Evolutionary conservation across 1,284 basidiomycete genomes (phyloP), one percentile per base, ranked within the genome.

Genomic region (Tilletiopsis washingtonensis): DNA sequence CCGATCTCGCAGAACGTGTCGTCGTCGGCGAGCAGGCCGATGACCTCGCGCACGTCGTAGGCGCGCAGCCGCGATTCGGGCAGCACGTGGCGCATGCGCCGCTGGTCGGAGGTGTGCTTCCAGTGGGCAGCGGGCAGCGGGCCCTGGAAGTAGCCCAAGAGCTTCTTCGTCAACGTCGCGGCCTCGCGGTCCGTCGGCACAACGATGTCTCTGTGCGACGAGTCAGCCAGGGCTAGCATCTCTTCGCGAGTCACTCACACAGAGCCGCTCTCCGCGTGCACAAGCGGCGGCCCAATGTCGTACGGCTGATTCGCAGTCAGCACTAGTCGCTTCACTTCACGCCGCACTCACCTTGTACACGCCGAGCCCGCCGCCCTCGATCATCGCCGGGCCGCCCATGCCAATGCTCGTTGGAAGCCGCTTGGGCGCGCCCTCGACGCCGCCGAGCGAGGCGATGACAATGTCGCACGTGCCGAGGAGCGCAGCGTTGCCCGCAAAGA

Each of bases 371-470:
- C 61, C 61, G 0, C 56, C 61, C 46, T 63, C 61, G 38, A 63
- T 61, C 61, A 63, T 63, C 14, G 61, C 61, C 19, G 43, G 57
- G 1, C 59, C 61, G 4, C 59, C 61, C 61, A 63, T 63, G 2
- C 61, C 61, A 21, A 60, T 61, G 15, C 46, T 49, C 6, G 59
- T 62, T 21, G 37, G 43, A 4, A 47, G 52, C 24, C 21, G 23
- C n/a, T 40, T 36, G 3, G 14, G 11, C 4, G 17, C 26, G 23
- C 40, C 32, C 4, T 14, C 37, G 9, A 26, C 44, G 1, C 58
- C 57, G 1, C 56, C 59, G 0, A 29, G 27, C 4, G 61, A 61
- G 2, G 59, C 61, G 21, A 63, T 39, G 2, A 61, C 58, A 4
- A 63, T 43, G 45, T 63, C 61, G 38, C 61, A 63, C 11, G 53